These are phyloP conservation scores for Fusarium sp. DNA, from an alignment of 2,329 filamentous ascomycete genomes.

Conservation along the genomic window DNA sequence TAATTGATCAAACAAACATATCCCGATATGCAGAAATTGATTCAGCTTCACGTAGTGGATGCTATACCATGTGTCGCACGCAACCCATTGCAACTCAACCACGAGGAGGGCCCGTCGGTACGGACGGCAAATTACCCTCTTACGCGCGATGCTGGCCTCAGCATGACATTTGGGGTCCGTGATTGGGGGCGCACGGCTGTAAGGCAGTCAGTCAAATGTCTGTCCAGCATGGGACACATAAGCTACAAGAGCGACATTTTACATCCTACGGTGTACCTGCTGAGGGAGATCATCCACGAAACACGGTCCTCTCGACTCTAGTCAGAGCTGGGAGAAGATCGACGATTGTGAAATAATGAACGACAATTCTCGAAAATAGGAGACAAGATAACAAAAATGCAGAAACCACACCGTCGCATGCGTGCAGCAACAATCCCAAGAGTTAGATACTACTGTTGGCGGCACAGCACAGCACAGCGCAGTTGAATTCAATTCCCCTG, in stretches of 20 bases:
- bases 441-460: neutral
- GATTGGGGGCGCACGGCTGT: constrained; percentile 19
- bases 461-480: constrained; percentile 9
- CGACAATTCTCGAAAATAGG: neutral
- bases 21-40: constrained; percentile 21
- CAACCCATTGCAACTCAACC: constrained; percentile 9
- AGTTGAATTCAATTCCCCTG: neutral
- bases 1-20: neutral
- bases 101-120: constrained; percentile 13
- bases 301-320: constrained; percentile 13
- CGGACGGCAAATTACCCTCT: constrained; percentile 23
- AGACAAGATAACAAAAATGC: neutral
- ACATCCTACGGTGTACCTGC: constrained; percentile 33
- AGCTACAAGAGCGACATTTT: neutral
- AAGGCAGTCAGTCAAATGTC: neutral
- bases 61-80: constrained; percentile 31
- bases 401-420: constrained; percentile 12
- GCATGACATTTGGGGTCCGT: constrained; percentile 6
- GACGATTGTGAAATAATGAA: constrained; percentile 6
- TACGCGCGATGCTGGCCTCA: neutral
- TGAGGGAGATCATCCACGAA: constrained; percentile 21
- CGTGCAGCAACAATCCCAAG: constrained; percentile 9
- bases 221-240: too few relatives aligned
- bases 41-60: constrained; percentile 16
- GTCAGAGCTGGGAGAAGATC: constrained; percentile 1